Evolutionary conservation across 768 basidiomycete species (phyloP).

Genomic region (Phaffia australis): DNA sequence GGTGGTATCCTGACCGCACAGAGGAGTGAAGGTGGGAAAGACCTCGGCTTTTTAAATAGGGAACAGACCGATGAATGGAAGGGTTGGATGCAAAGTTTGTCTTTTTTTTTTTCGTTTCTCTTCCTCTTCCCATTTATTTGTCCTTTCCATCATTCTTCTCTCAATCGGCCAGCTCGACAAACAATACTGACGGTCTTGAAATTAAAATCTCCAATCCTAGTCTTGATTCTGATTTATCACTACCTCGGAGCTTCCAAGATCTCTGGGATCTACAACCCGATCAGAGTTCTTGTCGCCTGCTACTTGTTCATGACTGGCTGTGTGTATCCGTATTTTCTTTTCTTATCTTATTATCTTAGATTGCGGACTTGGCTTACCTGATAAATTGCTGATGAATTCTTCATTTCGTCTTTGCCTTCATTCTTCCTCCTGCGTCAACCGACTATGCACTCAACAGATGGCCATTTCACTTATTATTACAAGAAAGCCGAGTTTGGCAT

Average conservation of each 20-base stretch:
- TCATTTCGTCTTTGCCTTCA: background rate
- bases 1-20: conserved; percentile 53
- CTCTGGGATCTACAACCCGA: conserved; percentile 84
- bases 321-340: conserved; percentile 39
- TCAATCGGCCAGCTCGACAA: background rate
- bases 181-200: background rate
- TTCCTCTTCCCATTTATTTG: background rate
- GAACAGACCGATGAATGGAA: conserved; percentile 97
- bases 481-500: conserved; percentile 81
- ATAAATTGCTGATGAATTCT: conserved; percentile 8
- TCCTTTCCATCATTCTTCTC: background rate
- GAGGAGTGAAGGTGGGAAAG: conserved; percentile 57
- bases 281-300: conserved; percentile 74
- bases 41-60: conserved; percentile 76
- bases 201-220: conserved; percentile 38
- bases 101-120: conserved; percentile 11
- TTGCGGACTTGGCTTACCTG: background rate
- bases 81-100: conserved; percentile 91
- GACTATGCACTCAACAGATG: conserved; percentile 29
- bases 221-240: conserved; percentile 84
- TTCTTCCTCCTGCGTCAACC: background rate
- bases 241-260: conserved; percentile 81
- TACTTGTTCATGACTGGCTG: conserved; percentile 93
- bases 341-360: background rate
- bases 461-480: conserved; percentile 72